Percentiles rank a stretch among this genome's conserved stretches.
Evolutionary conservation across 2,329 filamentous ascomycete genomes (phyloP).

Genomic region (Claviceps purpurea): DNA sequence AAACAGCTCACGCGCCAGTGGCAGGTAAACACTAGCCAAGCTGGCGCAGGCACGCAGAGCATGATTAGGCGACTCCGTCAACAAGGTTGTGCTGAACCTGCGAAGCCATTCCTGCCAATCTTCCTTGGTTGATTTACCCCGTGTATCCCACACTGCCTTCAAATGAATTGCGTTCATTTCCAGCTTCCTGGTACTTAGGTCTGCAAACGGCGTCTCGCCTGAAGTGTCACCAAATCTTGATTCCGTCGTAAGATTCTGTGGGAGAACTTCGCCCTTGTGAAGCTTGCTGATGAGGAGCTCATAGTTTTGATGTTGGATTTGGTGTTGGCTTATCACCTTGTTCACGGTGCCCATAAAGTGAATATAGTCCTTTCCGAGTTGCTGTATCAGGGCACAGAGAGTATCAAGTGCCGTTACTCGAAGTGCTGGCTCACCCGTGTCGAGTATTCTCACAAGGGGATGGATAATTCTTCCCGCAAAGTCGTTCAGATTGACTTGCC

Average conservation of each 20-base stretch:
- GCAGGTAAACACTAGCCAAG: constrained; percentile 80
- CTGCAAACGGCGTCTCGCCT: constrained; percentile 70
- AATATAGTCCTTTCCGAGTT: constrained; percentile 86
- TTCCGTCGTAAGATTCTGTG: constrained; percentile 83
- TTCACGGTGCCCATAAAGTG: constrained; percentile 91
- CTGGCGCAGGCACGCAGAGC: constrained; percentile 86
- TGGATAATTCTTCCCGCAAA: constrained; percentile 95
- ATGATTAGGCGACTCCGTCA: constrained; percentile 93
- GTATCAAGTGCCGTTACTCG: constrained; percentile 82
- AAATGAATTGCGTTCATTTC: constrained; percentile 96
- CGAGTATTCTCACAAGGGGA: constrained; percentile 71
- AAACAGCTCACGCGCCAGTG: constrained; percentile 85
- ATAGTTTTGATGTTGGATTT: constrained; percentile 83
- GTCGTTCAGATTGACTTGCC: constrained; percentile 93
- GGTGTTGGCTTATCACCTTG: constrained; percentile 66
- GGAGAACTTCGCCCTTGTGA: constrained; percentile 87
- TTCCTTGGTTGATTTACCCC: constrained; percentile 90
- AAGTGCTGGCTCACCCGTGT: constrained; percentile 56
- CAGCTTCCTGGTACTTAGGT: constrained; percentile 83
- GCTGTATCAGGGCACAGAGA: constrained; percentile 86
- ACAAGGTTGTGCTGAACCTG: constrained; percentile 84
- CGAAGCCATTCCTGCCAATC: constrained; percentile 99
- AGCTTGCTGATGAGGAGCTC: constrained; percentile 84
- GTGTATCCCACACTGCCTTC: constrained; percentile 93
- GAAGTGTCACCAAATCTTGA: constrained; percentile 63